These are phyloP conservation scores for Yamadazyma membranifaciens DNA, from an alignment of 1,139 yeast genomes.

Conservation along the genomic window DNA sequence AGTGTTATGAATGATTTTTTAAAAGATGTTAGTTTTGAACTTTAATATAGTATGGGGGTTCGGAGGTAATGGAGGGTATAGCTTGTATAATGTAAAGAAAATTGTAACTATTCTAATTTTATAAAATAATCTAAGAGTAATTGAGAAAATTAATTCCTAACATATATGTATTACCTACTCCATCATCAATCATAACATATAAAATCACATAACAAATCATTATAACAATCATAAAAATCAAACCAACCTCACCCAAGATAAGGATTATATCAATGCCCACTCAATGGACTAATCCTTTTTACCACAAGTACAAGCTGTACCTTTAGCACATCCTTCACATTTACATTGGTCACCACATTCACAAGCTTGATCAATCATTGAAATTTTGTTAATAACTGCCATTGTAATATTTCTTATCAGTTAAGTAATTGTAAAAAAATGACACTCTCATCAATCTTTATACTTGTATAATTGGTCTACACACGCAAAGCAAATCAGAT, in stretches of 20 bases:
- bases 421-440: neutral
- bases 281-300: constrained; percentile 2
- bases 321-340: constrained; percentile 11
- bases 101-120: too few species aligned
- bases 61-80: too few species aligned
- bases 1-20: constrained; percentile 3
- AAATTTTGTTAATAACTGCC: constrained; percentile 6
- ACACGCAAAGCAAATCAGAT: too few species aligned
- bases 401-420: constrained; percentile 3
- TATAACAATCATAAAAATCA: neutral
- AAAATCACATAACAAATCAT: neutral
- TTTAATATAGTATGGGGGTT: neutral
- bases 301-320: constrained; percentile 8
- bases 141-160: neutral
- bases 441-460: constrained; percentile 1
- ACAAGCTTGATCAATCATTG: constrained; percentile 8
- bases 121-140: neutral
- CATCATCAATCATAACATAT: too few species aligned
- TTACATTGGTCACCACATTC: constrained; percentile 9
- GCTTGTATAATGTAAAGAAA: neutral
- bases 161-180: neutral
- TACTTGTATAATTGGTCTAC: neutral
- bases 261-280: too few species aligned
- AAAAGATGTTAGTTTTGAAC: constrained; percentile 2
- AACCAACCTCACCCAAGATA: too few species aligned